A percentile compares a stretch with the other conserved stretches of the same genome.
Conservation (phyloP, 495 filamentous ascomycete species). For the Cudoniella acicularis region DNA sequence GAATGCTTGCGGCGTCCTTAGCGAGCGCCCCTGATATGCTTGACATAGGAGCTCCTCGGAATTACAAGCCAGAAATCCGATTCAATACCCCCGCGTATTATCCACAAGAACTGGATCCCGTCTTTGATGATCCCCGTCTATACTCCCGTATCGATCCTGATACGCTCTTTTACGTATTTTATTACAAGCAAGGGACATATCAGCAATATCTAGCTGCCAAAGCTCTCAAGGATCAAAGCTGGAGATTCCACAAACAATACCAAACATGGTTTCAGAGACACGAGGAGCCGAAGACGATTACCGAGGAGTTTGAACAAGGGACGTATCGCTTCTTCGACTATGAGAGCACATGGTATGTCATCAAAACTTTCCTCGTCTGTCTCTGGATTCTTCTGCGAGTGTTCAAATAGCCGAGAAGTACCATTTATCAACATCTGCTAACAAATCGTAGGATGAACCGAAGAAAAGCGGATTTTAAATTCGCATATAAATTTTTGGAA, state of each 20-base stretch:
- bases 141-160: conserved; percentile 91
- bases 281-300: conserved; percentile 97
- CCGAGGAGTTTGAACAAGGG: conserved; percentile 96
- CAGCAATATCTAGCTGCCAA: conserved; percentile 97
- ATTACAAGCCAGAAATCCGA: conserved; percentile 76
- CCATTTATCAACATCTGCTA: conserved; percentile 12
- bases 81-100: conserved; percentile 81
- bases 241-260: conserved; percentile 99
- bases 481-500: conserved; percentile 94
- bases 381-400: no score
- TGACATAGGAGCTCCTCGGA: conserved; percentile 77
- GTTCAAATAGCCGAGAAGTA: no score
- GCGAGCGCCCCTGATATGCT: conserved; percentile 64
- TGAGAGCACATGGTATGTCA: conserved; percentile 88
- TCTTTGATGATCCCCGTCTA: conserved; percentile 84
- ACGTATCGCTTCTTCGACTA: conserved; percentile 99
- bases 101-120: conserved; percentile 83
- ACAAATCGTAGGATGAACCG: conserved; percentile 86
- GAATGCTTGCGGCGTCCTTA: conserved; percentile 69
- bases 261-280: conserved; percentile 99
- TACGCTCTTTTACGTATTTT: conserved; percentile 98
- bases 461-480: conserved; percentile 96
- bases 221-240: conserved; percentile 92
- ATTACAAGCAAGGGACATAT: conserved; percentile 94
- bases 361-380: conserved; percentile 5